A percentile compares a stretch with the other conserved stretches of the same genome.
These are phyloP conservation scores for Papilionanthe hybrid DNA, from an alignment of 116 monocot species.

Conservation along the genomic window DNA sequence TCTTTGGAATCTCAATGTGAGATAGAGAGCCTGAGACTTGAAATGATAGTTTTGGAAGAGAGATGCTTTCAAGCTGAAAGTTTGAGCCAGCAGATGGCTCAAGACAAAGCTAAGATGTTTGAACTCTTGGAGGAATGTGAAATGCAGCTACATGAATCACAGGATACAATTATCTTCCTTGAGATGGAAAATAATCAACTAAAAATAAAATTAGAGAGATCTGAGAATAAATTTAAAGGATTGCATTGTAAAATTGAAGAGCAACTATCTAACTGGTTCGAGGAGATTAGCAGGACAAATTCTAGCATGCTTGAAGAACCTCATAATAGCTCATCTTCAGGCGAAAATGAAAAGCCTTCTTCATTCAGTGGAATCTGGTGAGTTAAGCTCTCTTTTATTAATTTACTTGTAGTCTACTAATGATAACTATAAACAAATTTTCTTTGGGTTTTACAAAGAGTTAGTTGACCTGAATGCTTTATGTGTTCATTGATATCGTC, in stretches of 20 bases:
- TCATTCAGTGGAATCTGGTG: conserved; percentile 29
- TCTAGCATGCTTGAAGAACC: not conserved
- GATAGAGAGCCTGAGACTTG: conserved; percentile 80
- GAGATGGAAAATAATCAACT: conserved; percentile 49
- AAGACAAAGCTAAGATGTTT: conserved; percentile 28
- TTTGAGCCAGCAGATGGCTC: conserved; percentile 29
- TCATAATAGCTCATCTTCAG: conserved; percentile 11
- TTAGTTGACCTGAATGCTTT: not conserved
- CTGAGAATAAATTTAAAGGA: conserved; percentile 16
- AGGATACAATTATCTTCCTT: conserved; percentile 27
- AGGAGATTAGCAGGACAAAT: conserved; percentile 8
- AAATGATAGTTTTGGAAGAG: conserved; percentile 52
- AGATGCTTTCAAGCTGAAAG: conserved; percentile 58
- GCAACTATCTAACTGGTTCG: conserved; percentile 36
- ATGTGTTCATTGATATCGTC: not conserved
- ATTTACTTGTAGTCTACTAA: not conserved
- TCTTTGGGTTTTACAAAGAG: not conserved
- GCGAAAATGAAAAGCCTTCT: conserved; percentile 9
- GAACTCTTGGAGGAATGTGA: conserved; percentile 26
- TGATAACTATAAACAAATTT: not conserved
- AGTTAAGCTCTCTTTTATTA: not conserved
- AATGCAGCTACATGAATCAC: conserved; percentile 31
- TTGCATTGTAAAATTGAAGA: conserved; percentile 31
- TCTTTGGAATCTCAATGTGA: conserved; percentile 73
- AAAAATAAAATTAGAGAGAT: conserved; percentile 17